phyloP scores from a whole-genome alignment of 2,329 filamentous ascomycete genomes.

The Stagonosporopsis rhizophila region DNA sequence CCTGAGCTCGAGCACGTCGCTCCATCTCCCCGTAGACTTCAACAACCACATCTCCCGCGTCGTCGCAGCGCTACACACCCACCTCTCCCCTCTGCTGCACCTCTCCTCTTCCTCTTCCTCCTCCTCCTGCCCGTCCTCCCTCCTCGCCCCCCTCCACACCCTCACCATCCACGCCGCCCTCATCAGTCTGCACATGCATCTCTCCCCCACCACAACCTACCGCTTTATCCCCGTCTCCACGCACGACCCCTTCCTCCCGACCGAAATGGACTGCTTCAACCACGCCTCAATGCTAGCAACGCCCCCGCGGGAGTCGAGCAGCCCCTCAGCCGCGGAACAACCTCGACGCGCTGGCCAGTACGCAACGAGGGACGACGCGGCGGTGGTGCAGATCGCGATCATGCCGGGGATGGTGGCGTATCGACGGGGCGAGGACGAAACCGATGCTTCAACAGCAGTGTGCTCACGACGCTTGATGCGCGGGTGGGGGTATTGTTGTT shows the following conservation, averaged over 20 bases:
- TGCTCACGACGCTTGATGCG: slow-evolving; percentile 24
- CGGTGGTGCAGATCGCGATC: slow-evolving; percentile 32
- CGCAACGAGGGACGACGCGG: slow-evolving; percentile 16
- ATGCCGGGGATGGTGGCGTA: slow-evolving; percentile 35
- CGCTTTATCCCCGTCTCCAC: slow-evolving; percentile 35
- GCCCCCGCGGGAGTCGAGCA: not conserved
- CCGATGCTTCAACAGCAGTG: slow-evolving; percentile 17
- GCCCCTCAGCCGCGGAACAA: not conserved
- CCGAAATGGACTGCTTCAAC: slow-evolving; percentile 36
- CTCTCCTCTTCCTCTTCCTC: slow-evolving; percentile 4
- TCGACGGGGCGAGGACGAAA: slow-evolving; percentile 29
- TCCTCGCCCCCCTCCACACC: not conserved
- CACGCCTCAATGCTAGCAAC: slow-evolving; percentile 11
- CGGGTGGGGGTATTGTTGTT: slow-evolving; percentile 39
- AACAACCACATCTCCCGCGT: slow-evolving; percentile 29
- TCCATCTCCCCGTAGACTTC: slow-evolving; percentile 33
- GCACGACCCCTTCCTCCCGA: slow-evolving; percentile 28
- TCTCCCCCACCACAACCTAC: slow-evolving; percentile 39
- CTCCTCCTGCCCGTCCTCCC: not conserved
- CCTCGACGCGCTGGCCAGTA: not conserved
- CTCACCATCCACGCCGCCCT: slow-evolving; percentile 28
- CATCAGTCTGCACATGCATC: slow-evolving; percentile 34
- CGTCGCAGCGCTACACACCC: slow-evolving; percentile 24
- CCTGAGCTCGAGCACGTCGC: not conserved
- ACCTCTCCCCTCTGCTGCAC: slow-evolving; percentile 30